Percentiles rank a stretch among this genome's conserved stretches.
Conservation (phyloP, 129 eudicot genomes). For the Pseudognaphalium luteoalbum region DNA sequence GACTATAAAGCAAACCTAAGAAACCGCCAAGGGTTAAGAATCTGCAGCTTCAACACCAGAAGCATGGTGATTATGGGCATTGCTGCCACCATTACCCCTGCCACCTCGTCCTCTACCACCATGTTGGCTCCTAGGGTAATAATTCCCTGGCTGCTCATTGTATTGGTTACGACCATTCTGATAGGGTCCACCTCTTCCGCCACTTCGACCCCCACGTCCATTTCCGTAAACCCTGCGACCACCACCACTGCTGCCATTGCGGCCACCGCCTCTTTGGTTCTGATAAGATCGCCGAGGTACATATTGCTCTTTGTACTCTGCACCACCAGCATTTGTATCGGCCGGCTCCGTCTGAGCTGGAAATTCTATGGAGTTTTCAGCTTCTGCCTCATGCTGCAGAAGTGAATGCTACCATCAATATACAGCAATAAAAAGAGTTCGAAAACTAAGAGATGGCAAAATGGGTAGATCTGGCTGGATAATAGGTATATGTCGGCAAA, state of each 20-base stretch:
- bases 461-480: no score
- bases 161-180: slow-evolving; percentile 80
- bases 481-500: no score
- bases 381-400: slow-evolving; percentile 46
- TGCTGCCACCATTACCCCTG: slow-evolving; percentile 46
- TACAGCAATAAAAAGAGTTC: not conserved
- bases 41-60: slow-evolving; percentile 39
- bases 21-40: slow-evolving; percentile 26
- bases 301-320: slow-evolving; percentile 53
- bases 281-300: slow-evolving; percentile 47
- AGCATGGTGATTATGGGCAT: slow-evolving; percentile 38
- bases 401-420: not conserved
- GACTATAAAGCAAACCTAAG: slow-evolving; percentile 28
- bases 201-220: slow-evolving; percentile 79
- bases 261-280: slow-evolving; percentile 61
- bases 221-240: slow-evolving; percentile 65
- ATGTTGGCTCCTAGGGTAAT: slow-evolving; percentile 58
- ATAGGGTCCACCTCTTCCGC: slow-evolving; percentile 58
- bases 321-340: slow-evolving; percentile 33
- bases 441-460: not conserved
- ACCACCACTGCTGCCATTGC: slow-evolving; percentile 50
- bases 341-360: slow-evolving; percentile 36
- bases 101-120: slow-evolving; percentile 61
- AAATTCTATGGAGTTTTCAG: slow-evolving; percentile 44
- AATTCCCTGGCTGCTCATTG: slow-evolving; percentile 64